Base-by-base conservation (phyloP, 305 asterid species). In the Solanum hybrid region DNA sequence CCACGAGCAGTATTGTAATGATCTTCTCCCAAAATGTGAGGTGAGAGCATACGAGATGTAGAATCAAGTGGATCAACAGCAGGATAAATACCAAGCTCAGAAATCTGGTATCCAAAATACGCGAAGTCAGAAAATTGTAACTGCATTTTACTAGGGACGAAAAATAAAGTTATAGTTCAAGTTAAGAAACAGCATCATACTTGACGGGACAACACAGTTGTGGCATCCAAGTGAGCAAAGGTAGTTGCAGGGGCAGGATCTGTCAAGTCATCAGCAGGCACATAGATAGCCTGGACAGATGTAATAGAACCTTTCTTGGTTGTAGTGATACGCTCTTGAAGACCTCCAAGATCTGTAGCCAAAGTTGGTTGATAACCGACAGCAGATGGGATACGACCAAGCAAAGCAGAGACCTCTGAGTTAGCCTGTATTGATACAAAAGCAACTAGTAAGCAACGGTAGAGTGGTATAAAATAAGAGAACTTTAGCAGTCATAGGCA, bases 161-260 rank as follows among this genome's bases (percentile, higher is more conserved):
- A 82, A 80, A 13, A 82, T 82, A 42, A 27, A 27, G 38, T 45
- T 82, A 9, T 29, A 40, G 69, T 26, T 34, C 86, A 81, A 40
- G 71, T 40, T 27, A 81, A 51, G 73, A 42, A 5, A 13, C 11
- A 7, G 29, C 15, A 13, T 38, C 60, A 45, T 89, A 96, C 99
- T 92, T 95, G 97, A 90, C 99, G 94, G 7, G 99, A 97, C 89
- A 97, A 91, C 94, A 97, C 99, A 40, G 99, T 97, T 69, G 99
- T 97, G 90, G 99, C 99, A 91, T 97, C 99, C 97, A 97, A 97
- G 93, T 97, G 99, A 91, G 99, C 99, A 90, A 97, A 97, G 71
- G 99, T 97, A 27, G 99, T 97, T 86, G 99, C 99, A 80, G 99
- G 99, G 71, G 99, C 99, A 82, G 99, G 99, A 95, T 97, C 99